Conservation (phyloP, 305 asterid genomes). For the Fraxinus velutina region DNA sequence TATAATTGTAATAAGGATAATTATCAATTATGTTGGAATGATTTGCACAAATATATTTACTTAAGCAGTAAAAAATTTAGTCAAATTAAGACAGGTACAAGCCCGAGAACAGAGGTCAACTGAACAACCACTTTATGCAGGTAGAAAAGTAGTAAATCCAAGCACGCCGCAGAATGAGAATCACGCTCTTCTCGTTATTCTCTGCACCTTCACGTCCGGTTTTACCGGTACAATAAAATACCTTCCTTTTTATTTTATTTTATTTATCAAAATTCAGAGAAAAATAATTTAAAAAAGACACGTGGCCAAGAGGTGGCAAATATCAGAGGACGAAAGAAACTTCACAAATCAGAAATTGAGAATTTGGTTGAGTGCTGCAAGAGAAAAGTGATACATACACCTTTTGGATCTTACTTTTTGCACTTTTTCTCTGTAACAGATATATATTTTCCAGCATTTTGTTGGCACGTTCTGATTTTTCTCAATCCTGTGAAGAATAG, state of each 20-base stretch:
- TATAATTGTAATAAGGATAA: background rate
- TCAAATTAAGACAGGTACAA: background rate
- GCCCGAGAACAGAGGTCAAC: background rate
- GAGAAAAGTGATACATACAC: conserved; percentile 24
- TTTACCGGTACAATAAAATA: conserved; percentile 15
- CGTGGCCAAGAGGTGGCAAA: conserved; percentile 31
- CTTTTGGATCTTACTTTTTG: conserved; percentile 30
- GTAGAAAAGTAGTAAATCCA: background rate
- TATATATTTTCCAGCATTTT: conserved; percentile 19
- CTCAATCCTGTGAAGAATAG: conserved; percentile 8
- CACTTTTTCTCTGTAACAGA: conserved; percentile 18
- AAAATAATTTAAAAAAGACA: conserved; percentile 14
- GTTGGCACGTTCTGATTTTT: conserved; percentile 12
- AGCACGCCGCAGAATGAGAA: background rate
- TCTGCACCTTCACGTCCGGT: conserved; percentile 18
- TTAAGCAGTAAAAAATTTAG: background rate
- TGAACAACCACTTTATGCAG: background rate
- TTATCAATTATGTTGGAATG: background rate
- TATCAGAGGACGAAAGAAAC: conserved; percentile 22
- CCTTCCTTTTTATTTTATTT: conserved; percentile 5
- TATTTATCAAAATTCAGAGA: conserved; percentile 14
- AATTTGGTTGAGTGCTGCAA: conserved; percentile 36
- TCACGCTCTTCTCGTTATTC: background rate
- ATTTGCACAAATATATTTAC: background rate
- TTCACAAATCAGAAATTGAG: conserved; percentile 43